phyloP scores from a whole-genome alignment of 208 protist genomes.

The Porcisia hertigi region DNA sequence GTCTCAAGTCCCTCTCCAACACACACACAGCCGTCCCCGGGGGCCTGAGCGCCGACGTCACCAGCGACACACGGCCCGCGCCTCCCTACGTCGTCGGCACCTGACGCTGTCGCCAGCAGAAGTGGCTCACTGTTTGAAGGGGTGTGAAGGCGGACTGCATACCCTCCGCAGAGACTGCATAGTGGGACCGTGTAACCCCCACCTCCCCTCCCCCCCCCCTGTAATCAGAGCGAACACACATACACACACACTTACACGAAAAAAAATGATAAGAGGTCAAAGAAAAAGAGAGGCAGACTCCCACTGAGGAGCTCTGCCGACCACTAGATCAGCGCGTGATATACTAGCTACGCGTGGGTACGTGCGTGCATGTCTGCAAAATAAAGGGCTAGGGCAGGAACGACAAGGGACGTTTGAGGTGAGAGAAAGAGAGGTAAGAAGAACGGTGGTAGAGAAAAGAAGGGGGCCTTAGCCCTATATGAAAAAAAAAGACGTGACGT shows the following conservation, averaged over 20 bases:
- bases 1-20: too few species aligned
- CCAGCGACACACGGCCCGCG: background rate
- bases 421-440: too few species aligned
- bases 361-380: too few species aligned
- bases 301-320: background rate
- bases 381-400: too few species aligned
- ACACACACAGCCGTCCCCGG: too few species aligned
- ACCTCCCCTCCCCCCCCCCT: too few species aligned
- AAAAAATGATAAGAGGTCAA: background rate
- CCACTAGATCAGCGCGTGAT: background rate
- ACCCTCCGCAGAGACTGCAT: background rate
- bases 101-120: background rate
- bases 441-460: background rate
- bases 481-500: too few species aligned
- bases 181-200: too few species aligned
- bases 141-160: background rate
- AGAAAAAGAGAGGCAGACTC: background rate
- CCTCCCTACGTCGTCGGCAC: background rate
- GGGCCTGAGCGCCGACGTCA: background rate
- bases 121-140: background rate
- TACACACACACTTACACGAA: background rate
- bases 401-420: too few species aligned
- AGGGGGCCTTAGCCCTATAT: too few species aligned
- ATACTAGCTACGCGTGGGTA: background rate
- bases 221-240: too few species aligned